Conservation (phyloP, 306 rosid species). For the Castanea crenata region DNA sequence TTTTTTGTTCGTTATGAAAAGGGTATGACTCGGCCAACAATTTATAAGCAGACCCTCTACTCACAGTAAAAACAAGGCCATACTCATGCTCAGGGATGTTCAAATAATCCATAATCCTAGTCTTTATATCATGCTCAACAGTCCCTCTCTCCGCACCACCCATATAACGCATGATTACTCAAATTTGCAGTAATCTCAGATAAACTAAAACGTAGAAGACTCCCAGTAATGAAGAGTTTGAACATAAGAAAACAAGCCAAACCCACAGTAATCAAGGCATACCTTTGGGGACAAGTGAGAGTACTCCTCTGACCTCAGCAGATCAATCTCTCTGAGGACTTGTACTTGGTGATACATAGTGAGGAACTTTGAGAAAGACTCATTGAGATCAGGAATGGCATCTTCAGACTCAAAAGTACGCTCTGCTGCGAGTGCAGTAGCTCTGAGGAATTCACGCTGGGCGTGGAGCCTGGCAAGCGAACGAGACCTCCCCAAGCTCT, state of each 20-base stretch:
- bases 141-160: constrained; percentile 90
- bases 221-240: constrained; percentile 97
- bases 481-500: constrained; percentile 69
- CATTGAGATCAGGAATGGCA: constrained; percentile 55
- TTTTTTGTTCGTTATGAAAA: constrained; percentile 82
- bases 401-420: constrained; percentile 70
- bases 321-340: constrained; percentile 80
- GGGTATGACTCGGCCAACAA: constrained; percentile 90
- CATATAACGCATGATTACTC: constrained; percentile 90
- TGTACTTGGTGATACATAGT: constrained; percentile 90
- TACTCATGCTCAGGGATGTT: constrained; percentile 94
- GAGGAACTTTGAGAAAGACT: constrained; percentile 72
- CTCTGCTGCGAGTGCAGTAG: constrained; percentile 92
- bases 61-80: constrained; percentile 93
- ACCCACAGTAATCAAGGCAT: constrained; percentile 99
- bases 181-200: constrained; percentile 94
- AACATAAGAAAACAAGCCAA: constrained; percentile 83
- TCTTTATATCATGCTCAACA: constrained; percentile 80
- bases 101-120: constrained; percentile 85
- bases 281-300: constrained; percentile 83
- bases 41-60: constrained; percentile 92
- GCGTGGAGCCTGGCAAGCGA: constrained; percentile 86
- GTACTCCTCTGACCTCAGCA: constrained; percentile 84
- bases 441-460: constrained; percentile 83
- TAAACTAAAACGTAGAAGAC: constrained; percentile 91